A percentile compares a stretch with the other conserved stretches of the same genome.
These are phyloP conservation scores for Telopea speciosissima DNA, from an alignment of 177 flowering plant genomes.

Conservation along the genomic window DNA sequence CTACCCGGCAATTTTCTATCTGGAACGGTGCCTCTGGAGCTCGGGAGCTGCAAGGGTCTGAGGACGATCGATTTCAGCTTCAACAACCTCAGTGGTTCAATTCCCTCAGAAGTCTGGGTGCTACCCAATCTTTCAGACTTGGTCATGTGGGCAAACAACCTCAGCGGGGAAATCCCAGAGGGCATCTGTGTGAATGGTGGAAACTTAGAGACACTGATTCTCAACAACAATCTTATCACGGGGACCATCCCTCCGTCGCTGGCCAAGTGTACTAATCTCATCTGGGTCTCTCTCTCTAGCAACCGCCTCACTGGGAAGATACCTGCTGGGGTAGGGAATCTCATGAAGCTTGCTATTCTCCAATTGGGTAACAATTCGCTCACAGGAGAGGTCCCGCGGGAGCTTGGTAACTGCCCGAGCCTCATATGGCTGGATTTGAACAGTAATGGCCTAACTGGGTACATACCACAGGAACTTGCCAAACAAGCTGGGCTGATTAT, in stretches of 20 bases:
- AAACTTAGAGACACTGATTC: conserved; percentile 63
- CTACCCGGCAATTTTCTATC: conserved; percentile 52
- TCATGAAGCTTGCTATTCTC: conserved; percentile 60
- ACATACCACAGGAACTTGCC: conserved; percentile 59
- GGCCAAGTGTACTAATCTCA: conserved; percentile 52
- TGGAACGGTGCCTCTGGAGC: conserved; percentile 53
- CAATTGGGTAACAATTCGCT: conserved; percentile 79
- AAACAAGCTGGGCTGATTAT: conserved; percentile 48
- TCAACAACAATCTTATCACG: conserved; percentile 62
- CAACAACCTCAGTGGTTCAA: conserved; percentile 49
- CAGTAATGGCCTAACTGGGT: conserved; percentile 58
- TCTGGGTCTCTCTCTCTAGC: conserved; percentile 74
- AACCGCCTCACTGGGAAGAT: conserved; percentile 63
- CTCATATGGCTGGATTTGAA: conserved; percentile 90
- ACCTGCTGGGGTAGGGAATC: conserved; percentile 63
- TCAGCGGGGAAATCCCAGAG: conserved; percentile 63
- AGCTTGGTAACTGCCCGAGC: conserved; percentile 56
- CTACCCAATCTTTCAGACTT: conserved; percentile 61
- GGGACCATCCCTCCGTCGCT: conserved; percentile 63
- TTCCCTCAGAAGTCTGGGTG: conserved; percentile 60
- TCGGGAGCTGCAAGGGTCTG: conserved; percentile 59
- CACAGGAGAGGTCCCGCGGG: conserved; percentile 57
- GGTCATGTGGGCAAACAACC: conserved; percentile 78
- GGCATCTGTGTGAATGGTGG: conserved; percentile 57
- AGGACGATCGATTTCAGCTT: conserved; percentile 68